Percentiles rank a stretch among this genome's conserved stretches.
These are phyloP conservation scores for Hortiboletus rubellus DNA, from an alignment of 1,284 basidiomycete species.

Conservation along the genomic window DNA sequence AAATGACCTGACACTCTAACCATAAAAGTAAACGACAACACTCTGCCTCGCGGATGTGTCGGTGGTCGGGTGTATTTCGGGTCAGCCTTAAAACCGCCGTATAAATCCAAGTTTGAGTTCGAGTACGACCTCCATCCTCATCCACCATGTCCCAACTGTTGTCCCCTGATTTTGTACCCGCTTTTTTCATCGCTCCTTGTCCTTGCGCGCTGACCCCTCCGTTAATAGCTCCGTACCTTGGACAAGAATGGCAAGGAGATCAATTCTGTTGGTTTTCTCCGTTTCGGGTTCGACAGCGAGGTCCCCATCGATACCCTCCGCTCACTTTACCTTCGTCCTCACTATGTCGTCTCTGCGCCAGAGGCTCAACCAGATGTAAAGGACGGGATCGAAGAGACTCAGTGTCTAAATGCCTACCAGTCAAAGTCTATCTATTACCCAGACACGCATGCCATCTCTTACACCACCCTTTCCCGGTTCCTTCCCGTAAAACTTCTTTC, in stretches of 20 bases:
- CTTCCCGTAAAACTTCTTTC: constrained; percentile 88
- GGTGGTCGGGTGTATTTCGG: no score
- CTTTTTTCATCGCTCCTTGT: neutral
- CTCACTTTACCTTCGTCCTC: constrained; percentile 82
- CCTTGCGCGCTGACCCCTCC: constrained; percentile 10
- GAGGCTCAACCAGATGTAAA: constrained; percentile 39
- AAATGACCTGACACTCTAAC: no score
- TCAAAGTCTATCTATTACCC: constrained; percentile 84
- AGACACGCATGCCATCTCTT: constrained; percentile 78
- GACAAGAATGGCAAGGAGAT: constrained; percentile 79
- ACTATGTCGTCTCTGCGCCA: constrained; percentile 59
- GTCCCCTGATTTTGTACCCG: constrained; percentile 21
- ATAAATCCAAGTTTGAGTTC: neutral
- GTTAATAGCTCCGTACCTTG: constrained; percentile 54
- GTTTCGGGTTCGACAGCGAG: constrained; percentile 87
- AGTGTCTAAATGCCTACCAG: constrained; percentile 60
- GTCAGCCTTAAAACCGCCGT: neutral
- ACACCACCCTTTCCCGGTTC: constrained; percentile 88
- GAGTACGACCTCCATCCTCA: neutral
- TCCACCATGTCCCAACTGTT: constrained; percentile 24
- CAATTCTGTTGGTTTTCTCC: constrained; percentile 73
- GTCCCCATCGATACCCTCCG: constrained; percentile 79
- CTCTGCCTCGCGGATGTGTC: no score
- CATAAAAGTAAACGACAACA: no score
- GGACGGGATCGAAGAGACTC: constrained; percentile 49